Evolutionary conservation across 1,284 basidiomycete genomes (phyloP), one percentile per base, ranked within the genome.

Genomic region (Cryptococcus hybrid): DNA sequence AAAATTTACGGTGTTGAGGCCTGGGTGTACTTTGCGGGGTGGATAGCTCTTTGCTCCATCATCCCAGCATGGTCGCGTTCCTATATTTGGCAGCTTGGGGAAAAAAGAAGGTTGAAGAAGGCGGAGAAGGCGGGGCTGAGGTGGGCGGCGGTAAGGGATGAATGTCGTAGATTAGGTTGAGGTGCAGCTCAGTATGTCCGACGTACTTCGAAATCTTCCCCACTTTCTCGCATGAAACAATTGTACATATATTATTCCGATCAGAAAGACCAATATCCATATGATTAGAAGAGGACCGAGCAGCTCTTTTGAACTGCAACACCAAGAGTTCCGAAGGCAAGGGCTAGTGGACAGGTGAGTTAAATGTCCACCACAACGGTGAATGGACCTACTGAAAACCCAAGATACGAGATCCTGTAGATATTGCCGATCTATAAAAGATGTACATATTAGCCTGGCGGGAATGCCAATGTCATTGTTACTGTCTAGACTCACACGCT

Each of bases 401-500:
- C 51, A 30, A 51, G 0, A 36, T 51, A 51, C 2, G 36, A 38
- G 39, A 51, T 2, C 39, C 8, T n/a, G 12, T 37, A 38, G 34
- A 39, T 3, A 3, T 2, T 18, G 39, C 37, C 30, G 39, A 51
- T 15, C 50, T 51, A 24, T 34, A 42, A 13, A 30, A 15, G 4
- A 11, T 40, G 8, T 39, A 18, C 39, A 5, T 3, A 18, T 39
- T 39, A 15, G n/a, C 6, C 24, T 40, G n/a, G n/a, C 6, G 11
- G 36, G 3, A 18, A 24, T 11, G 6, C 7, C n/a, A 18, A 40
- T n/a, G 11, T 30, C 7, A 11, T 6, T 24, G 24, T 11, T 30
- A 34, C 7, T 18, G 18, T 24, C 2, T 47, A 7, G 46, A 64
- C 61, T 45, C 47, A 67, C 63, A 46, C 62, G 58, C 30, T 55